Evolutionary conservation across 176 grass and related monocot genomes (phyloP).

Genomic region (Lolium multiflorum): DNA sequence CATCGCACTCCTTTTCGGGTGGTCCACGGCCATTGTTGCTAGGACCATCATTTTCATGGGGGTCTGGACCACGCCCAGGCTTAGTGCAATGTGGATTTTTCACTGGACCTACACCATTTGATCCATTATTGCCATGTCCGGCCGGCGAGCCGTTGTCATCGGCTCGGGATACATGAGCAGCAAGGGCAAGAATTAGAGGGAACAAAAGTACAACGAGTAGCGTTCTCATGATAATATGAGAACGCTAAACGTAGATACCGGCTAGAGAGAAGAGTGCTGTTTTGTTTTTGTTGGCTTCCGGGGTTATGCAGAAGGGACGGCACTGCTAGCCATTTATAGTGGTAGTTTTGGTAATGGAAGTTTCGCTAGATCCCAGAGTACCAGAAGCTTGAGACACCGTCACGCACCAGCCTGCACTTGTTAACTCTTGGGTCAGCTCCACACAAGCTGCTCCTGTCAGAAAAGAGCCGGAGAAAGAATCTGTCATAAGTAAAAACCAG

Average conservation of each 20-base stretch:
- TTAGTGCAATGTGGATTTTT: constrained; percentile 55
- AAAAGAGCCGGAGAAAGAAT: background rate
- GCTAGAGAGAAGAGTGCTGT: no score
- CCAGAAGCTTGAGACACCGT: background rate
- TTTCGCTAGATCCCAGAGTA: background rate
- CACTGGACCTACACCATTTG: constrained; percentile 39
- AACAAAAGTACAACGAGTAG: background rate
- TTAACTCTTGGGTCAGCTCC: background rate
- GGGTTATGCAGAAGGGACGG: background rate
- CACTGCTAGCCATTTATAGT: constrained; percentile 33
- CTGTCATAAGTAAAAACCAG: background rate
- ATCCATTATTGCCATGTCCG: background rate
- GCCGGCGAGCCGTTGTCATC: constrained; percentile 4
- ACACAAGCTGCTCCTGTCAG: background rate
- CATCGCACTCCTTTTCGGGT: constrained; percentile 17
- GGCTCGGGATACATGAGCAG: background rate
- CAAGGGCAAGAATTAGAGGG: background rate
- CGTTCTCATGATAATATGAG: constrained; percentile 33
- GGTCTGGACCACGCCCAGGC: constrained; percentile 26
- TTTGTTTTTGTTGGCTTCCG: background rate
- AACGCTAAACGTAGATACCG: background rate
- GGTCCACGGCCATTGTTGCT: background rate
- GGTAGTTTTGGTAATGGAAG: background rate
- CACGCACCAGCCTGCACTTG: background rate
- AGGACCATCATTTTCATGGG: background rate